These are phyloP conservation scores for Hippophae gyantsensis DNA, from an alignment of 306 rosid species.

Conservation along the genomic window DNA sequence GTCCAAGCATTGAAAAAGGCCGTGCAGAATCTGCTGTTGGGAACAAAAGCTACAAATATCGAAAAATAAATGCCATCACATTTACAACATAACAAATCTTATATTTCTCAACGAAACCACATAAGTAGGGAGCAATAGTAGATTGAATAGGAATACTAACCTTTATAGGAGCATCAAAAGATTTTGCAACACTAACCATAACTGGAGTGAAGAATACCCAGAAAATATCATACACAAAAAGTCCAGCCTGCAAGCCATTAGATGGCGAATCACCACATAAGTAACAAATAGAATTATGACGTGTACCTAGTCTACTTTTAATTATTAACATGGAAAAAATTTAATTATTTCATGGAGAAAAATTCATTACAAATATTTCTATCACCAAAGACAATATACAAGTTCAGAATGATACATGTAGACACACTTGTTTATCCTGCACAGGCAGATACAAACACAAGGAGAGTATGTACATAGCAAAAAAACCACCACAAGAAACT, in stretches of 20 bases:
- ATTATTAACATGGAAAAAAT: too few species aligned
- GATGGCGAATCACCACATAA: slow-evolving; percentile 18
- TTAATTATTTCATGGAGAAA: too few species aligned
- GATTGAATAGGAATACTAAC: slow-evolving; percentile 27
- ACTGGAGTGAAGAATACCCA: slow-evolving; percentile 99
- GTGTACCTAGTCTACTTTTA: too few species aligned
- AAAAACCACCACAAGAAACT: too few species aligned
- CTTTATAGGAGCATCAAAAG: slow-evolving; percentile 99
- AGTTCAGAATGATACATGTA: too few species aligned
- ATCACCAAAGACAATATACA: too few species aligned
- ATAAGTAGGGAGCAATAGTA: not conserved
- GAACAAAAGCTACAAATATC: slow-evolving; percentile 69
- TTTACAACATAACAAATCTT: not conserved
- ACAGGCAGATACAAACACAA: too few species aligned
- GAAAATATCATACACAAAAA: slow-evolving; percentile 93
- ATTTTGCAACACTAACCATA: slow-evolving; percentile 99
- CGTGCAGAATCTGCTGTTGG: slow-evolving; percentile 81
- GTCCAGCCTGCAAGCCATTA: slow-evolving; percentile 63
- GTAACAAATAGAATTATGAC: not conserved
- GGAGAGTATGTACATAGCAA: too few species aligned
- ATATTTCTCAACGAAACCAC: not conserved
- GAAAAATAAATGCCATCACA: slow-evolving; percentile 11
- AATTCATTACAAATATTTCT: too few species aligned
- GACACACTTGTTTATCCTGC: too few species aligned
- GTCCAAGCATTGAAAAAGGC: slow-evolving; percentile 99